These are phyloP conservation scores for Naganishia randhawae DNA, from an alignment of 768 basidiomycete species.

Conservation along the genomic window DNA sequence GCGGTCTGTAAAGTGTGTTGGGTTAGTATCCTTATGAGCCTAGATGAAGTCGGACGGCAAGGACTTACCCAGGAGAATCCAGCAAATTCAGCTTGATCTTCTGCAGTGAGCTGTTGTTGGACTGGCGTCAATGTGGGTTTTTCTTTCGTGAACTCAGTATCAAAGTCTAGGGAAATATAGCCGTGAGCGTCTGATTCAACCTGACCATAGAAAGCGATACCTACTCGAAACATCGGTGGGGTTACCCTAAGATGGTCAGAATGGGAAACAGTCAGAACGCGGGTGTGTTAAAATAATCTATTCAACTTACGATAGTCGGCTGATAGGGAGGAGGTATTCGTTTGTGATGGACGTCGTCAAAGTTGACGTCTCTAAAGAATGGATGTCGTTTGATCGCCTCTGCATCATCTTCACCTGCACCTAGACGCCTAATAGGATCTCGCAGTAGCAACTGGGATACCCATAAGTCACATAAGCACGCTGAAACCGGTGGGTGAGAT, in stretches of 20 bases:
- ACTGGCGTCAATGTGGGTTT: conserved; percentile 97
- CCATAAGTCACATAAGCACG: conserved; percentile 23
- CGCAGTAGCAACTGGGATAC: conserved; percentile 73
- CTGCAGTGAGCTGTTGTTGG: conserved; percentile 81
- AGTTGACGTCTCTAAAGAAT: conserved; percentile 98
- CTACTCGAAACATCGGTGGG: conserved; percentile 35
- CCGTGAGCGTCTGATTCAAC: conserved; percentile 30
- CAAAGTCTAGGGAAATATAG: conserved; percentile 61
- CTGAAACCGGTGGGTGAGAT: not conserved
- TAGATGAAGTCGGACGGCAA: not conserved
- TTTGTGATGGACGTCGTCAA: conserved; percentile 94
- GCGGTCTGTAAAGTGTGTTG: conserved; percentile 18
- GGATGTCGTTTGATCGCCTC: conserved; percentile 95
- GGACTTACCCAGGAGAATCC: conserved; percentile 78
- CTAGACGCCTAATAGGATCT: conserved; percentile 83
- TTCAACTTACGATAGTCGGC: conserved; percentile 76
- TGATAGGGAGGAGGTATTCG: conserved; percentile 96
- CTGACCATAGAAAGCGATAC: conserved; percentile 11
- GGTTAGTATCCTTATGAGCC: not conserved
- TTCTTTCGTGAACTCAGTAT: conserved; percentile 93
- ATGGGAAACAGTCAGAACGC: not conserved
- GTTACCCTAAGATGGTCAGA: conserved; percentile 25
- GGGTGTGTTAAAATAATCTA: conserved; percentile 60
- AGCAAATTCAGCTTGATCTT: conserved; percentile 91
- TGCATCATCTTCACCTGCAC: conserved; percentile 85